Percentiles rank a stretch among this genome's conserved stretches.
These are phyloP conservation scores for Trypanosomatidae sp. DNA, from an alignment of 208 protist species.

Conservation along the genomic window DNA sequence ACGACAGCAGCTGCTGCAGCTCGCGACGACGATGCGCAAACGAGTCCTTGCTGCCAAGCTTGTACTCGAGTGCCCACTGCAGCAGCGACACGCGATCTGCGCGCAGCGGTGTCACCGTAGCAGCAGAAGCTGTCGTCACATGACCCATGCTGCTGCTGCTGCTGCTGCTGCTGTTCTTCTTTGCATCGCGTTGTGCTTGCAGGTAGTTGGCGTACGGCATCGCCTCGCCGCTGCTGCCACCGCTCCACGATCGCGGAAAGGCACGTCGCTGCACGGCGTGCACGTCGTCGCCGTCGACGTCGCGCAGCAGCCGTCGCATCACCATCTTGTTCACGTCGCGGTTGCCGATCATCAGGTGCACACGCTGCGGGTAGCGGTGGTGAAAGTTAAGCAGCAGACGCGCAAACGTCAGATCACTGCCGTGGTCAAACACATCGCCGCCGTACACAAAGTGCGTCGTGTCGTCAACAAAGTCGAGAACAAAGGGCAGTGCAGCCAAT, in stretches of 20 bases:
- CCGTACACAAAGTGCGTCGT: slow-evolving; percentile 78
- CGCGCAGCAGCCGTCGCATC: slow-evolving; percentile 22
- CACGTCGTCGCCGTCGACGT: slow-evolving; percentile 3
- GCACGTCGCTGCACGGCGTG: slow-evolving; percentile 10
- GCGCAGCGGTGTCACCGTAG: neutral
- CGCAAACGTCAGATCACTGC: slow-evolving; percentile 50
- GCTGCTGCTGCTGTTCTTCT: slow-evolving; percentile 3
- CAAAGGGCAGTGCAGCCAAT: too few relatives aligned
- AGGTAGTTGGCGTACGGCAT: neutral
- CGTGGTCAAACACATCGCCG: slow-evolving; percentile 84
- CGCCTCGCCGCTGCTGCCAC: neutral
- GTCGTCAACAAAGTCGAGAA: too few relatives aligned
- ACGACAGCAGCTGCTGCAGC: slow-evolving; percentile 7
- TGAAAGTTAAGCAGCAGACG: slow-evolving; percentile 61
- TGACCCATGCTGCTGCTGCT: neutral
- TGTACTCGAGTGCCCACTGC: slow-evolving; percentile 51
- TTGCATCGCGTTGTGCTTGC: slow-evolving; percentile 5
- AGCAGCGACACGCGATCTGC: slow-evolving; percentile 26
- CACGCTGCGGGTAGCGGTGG: slow-evolving; percentile 42
- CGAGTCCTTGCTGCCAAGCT: slow-evolving; percentile 33
- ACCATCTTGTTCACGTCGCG: slow-evolving; percentile 88
- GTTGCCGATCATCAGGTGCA: slow-evolving; percentile 84
- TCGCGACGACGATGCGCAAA: slow-evolving; percentile 63
- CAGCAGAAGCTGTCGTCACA: neutral
- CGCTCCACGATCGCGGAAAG: slow-evolving; percentile 7